Evolutionary conservation across 768 basidiomycete genomes (phyloP).

Genomic region (Termitomyces eurrhizus): DNA sequence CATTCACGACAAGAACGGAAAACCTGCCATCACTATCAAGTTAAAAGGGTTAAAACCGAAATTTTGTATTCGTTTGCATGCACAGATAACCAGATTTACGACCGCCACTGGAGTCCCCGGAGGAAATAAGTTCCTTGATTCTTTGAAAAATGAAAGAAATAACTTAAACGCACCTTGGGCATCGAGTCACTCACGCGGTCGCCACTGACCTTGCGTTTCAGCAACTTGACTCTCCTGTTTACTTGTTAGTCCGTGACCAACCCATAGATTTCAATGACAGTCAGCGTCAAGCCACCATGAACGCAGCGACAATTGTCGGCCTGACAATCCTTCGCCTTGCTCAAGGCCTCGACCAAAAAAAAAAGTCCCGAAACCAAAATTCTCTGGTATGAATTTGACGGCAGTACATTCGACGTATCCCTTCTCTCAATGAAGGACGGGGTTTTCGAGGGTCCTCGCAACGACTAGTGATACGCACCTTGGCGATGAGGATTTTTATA

Average conservation of each 20-base stretch:
- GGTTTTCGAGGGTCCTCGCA: slow-evolving; percentile 66
- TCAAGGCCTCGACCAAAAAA: slow-evolving; percentile 66
- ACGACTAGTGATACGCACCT: slow-evolving; percentile 72
- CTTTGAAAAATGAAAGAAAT: no score
- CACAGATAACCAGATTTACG: not conserved
- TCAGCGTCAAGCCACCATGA: no score
- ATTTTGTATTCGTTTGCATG: slow-evolving; percentile 31
- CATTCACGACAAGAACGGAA: slow-evolving; percentile 34
- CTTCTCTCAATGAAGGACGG: slow-evolving; percentile 63
- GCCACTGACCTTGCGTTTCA: no score
- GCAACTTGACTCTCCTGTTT: no score
- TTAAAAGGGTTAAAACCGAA: slow-evolving; percentile 45
- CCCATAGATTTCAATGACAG: no score
- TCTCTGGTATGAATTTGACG: slow-evolving; percentile 70
- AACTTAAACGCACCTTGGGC: no score
- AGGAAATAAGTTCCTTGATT: slow-evolving; percentile 57
- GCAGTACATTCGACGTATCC: slow-evolving; percentile 73
- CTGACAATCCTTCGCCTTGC: slow-evolving; percentile 41
- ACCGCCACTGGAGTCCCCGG: slow-evolving; percentile 39
- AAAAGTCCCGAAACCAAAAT: slow-evolving; percentile 54
- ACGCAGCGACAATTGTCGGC: no score
- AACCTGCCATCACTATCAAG: slow-evolving; percentile 26
- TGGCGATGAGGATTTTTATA: slow-evolving; percentile 71
- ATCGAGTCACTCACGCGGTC: no score
- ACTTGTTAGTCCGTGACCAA: no score